Evolutionary conservation across 495 filamentous ascomycete genomes (phyloP).

Genomic region (Glonium stellatum): DNA sequence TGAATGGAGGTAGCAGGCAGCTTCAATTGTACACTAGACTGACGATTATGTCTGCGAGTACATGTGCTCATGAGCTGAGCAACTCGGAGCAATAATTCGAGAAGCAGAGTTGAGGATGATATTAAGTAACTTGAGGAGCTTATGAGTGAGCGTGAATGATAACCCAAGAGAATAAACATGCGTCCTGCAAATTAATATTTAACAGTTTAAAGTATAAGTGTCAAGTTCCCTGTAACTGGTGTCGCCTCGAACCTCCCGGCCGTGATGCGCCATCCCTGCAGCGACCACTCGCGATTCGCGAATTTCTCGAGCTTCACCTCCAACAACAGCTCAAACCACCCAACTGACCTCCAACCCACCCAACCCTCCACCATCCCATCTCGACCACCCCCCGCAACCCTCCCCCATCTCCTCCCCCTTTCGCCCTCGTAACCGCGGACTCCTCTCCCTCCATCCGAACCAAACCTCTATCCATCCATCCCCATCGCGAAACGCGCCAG

Average conservation of each 20-base stretch:
- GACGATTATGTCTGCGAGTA: background rate
- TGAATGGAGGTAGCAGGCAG: background rate
- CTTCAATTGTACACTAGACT: constrained; percentile 9
- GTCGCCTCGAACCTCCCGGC: too few relatives aligned
- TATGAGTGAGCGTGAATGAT: too few relatives aligned
- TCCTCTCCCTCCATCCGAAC: too few relatives aligned
- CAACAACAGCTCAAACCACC: background rate
- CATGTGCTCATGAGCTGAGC: background rate
- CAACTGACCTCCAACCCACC: background rate
- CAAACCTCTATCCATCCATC: background rate
- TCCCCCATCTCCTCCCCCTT: background rate
- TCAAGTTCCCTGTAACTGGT: too few relatives aligned
- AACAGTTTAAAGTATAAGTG: too few relatives aligned
- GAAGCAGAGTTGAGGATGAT: too few relatives aligned
- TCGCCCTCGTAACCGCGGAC: too few relatives aligned
- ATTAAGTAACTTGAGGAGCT: too few relatives aligned
- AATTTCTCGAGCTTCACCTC: background rate
- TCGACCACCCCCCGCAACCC: background rate
- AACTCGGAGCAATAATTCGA: background rate
- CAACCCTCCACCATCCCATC: background rate
- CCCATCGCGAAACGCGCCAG: background rate
- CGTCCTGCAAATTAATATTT: too few relatives aligned
- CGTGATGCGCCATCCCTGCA: too few relatives aligned
- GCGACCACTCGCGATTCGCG: background rate
- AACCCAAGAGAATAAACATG: too few relatives aligned